Evolutionary conservation across 2,329 filamentous ascomycete genomes (phyloP).

Genomic region (Aspergillus spinulosporus): DNA sequence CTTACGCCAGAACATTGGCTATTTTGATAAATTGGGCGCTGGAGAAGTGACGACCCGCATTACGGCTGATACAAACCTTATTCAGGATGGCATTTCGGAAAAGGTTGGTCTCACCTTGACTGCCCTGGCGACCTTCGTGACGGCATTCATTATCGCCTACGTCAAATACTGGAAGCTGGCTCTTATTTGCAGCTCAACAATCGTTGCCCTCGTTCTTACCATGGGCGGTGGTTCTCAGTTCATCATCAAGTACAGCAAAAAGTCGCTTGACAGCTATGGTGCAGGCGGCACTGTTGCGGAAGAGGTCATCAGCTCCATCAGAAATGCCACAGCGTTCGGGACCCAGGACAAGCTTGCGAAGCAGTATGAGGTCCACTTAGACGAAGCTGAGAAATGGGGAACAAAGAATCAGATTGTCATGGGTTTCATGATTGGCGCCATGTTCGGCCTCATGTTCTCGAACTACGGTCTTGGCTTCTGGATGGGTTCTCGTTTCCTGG

Average conservation of each 20-base stretch:
- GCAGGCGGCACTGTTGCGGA: constrained; percentile 85
- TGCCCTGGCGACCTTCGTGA: constrained; percentile 77
- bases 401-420: constrained; percentile 72
- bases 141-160: constrained; percentile 88
- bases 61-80: constrained; percentile 87
- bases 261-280: constrained; percentile 75
- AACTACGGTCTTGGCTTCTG: constrained; percentile 89
- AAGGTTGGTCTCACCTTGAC: constrained; percentile 78
- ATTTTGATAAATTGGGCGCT: constrained; percentile 88
- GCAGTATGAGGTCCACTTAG: constrained; percentile 77
- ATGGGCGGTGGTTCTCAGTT: constrained; percentile 74
- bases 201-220: constrained; percentile 73
- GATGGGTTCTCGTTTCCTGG: constrained; percentile 76
- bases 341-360: constrained; percentile 88
- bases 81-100: constrained; percentile 91
- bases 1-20: constrained; percentile 84
- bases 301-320: constrained; percentile 89
- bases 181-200: constrained; percentile 77
- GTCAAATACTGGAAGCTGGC: constrained; percentile 91
- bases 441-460: constrained; percentile 82
- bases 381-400: constrained; percentile 71
- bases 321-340: constrained; percentile 88
- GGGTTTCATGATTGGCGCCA: constrained; percentile 74
- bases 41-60: constrained; percentile 94
- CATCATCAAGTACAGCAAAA: constrained; percentile 78